Evolutionary conservation across 2,329 filamentous ascomycete species (phyloP).

Genomic region (Cladosporium sp.): DNA sequence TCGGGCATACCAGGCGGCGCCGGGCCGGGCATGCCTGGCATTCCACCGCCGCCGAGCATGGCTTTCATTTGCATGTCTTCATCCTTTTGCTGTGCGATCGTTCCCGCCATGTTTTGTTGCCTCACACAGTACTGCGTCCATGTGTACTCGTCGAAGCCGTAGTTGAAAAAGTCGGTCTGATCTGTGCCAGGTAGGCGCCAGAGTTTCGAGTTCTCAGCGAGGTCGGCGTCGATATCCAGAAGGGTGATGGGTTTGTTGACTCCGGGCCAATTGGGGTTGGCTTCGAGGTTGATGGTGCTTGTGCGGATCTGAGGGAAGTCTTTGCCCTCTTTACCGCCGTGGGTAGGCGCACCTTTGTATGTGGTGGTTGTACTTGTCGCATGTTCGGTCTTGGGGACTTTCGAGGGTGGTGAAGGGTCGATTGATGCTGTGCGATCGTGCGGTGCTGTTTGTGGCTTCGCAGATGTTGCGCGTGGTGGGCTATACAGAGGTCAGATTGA

Average conservation of each 20-base stretch:
- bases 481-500: background rate
- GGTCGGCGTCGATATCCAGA: constrained; percentile 49
- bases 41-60: constrained; percentile 45
- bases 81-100: constrained; percentile 76
- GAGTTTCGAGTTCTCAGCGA: constrained; percentile 72
- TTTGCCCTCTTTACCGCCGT: constrained; percentile 51
- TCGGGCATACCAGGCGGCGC: constrained; percentile 39
- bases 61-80: constrained; percentile 58
- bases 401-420: constrained; percentile 10
- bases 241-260: constrained; percentile 67
- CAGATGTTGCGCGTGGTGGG: constrained; percentile 7
- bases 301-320: constrained; percentile 64
- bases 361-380: background rate
- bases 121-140: constrained; percentile 93
- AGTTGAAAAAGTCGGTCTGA: constrained; percentile 97
- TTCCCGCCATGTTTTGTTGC: constrained; percentile 71
- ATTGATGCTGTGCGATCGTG: constrained; percentile 8
- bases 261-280: constrained; percentile 51
- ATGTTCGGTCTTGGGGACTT: constrained; percentile 6
- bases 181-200: constrained; percentile 95
- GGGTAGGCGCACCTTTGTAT: constrained; percentile 22
- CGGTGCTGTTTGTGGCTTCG: constrained; percentile 1
- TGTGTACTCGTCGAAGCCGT: constrained; percentile 97
- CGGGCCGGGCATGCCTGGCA: constrained; percentile 36
- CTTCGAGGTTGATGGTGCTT: constrained; percentile 80